Percentiles rank a stretch among this genome's conserved stretches.
phyloP scores from a whole-genome alignment of 106 monocot species.

The Acanthochlamys bracteata region DNA sequence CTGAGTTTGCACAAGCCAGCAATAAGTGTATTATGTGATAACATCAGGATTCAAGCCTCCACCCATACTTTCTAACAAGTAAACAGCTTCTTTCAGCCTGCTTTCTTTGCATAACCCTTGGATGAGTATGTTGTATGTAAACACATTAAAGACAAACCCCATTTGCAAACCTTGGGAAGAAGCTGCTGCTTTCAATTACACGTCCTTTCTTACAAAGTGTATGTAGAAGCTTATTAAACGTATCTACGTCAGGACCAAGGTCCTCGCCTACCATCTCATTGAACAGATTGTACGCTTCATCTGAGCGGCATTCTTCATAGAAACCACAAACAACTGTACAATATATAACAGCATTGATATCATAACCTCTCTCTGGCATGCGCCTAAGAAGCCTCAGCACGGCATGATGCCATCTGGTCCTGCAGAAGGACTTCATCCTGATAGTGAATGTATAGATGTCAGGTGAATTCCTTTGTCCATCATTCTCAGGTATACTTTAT shows the following conservation, averaged over 20 bases:
- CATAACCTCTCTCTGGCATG: slow-evolving; percentile 59
- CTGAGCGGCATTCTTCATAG: slow-evolving; percentile 25
- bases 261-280: slow-evolving; percentile 57
- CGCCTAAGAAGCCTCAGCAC: slow-evolving; percentile 69
- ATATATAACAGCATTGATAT: slow-evolving; percentile 43
- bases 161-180: slow-evolving; percentile 61
- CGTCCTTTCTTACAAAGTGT: slow-evolving; percentile 62
- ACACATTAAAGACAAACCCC: slow-evolving; percentile 52
- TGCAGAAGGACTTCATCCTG: slow-evolving; percentile 84
- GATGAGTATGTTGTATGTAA: slow-evolving; percentile 72
- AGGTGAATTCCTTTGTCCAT: slow-evolving; percentile 36
- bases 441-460: slow-evolving; percentile 72
- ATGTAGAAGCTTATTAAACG: slow-evolving; percentile 79
- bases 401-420: slow-evolving; percentile 48
- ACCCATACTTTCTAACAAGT: slow-evolving; percentile 43
- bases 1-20: slow-evolving; percentile 61
- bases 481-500: slow-evolving; percentile 94
- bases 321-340: slow-evolving; percentile 54
- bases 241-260: slow-evolving; percentile 44
- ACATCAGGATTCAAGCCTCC: slow-evolving; percentile 47
- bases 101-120: slow-evolving; percentile 64
- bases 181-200: slow-evolving; percentile 44
- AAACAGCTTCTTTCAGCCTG: slow-evolving; percentile 40
- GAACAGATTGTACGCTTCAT: slow-evolving; percentile 54
- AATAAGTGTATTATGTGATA: slow-evolving; percentile 79